These are phyloP conservation scores for Beauveria scarabaeidicola DNA, from an alignment of 2,329 filamentous ascomycete genomes.

Conservation along the genomic window DNA sequence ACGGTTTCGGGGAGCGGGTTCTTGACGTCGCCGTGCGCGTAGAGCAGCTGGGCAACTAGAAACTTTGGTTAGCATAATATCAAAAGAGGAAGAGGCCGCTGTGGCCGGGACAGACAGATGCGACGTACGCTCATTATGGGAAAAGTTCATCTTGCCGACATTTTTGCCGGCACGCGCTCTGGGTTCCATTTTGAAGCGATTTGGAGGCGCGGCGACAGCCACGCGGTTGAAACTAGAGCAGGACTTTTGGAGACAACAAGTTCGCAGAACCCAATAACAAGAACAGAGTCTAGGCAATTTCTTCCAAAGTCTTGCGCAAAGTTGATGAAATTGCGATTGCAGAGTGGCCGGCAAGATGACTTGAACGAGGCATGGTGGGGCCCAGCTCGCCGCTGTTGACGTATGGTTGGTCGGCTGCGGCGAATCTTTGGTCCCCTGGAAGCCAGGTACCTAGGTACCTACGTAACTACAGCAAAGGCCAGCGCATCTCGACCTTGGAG, in stretches of 20 bases:
- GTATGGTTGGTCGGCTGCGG: constrained; percentile 20
- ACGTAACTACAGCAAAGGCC: constrained; percentile 7
- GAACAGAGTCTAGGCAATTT: background rate
- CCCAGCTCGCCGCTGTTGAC: background rate
- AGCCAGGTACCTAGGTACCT: background rate
- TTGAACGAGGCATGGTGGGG: constrained; percentile 10
- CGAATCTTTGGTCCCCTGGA: constrained; percentile 28
- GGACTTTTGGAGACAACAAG: background rate
- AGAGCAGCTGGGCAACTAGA: constrained; percentile 64
- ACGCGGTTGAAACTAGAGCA: background rate
- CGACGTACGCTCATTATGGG: constrained; percentile 56
- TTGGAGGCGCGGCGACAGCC: background rate
- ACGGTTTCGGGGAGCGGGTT: constrained; percentile 77
- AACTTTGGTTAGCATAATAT: background rate
- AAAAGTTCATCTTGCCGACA: constrained; percentile 77
- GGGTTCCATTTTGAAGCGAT: constrained; percentile 51
- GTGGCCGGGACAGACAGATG: background rate
- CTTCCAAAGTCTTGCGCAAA: background rate
- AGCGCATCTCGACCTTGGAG: background rate
- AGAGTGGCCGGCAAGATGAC: background rate
- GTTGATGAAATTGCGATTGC: background rate
- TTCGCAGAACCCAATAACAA: background rate
- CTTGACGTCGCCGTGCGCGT: constrained; percentile 69
- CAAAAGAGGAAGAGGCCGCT: background rate
- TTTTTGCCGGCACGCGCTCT: constrained; percentile 70